Conservation (phyloP, 495 filamentous ascomycete genomes). For the Penicillium alfredii region DNA sequence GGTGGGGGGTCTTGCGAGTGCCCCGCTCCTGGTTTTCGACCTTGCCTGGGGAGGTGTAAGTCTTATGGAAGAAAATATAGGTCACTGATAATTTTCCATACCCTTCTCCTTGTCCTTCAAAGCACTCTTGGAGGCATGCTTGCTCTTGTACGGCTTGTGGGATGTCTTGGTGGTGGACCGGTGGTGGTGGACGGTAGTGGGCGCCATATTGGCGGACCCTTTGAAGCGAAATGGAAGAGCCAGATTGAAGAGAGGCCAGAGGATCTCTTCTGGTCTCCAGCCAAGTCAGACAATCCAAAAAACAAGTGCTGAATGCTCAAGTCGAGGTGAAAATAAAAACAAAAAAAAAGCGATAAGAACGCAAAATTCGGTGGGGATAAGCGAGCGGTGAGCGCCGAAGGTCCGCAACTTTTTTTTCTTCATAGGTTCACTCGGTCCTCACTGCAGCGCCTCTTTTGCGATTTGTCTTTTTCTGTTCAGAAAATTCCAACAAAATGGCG, state of each 20-base stretch:
- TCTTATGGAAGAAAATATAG: too few relatives aligned
- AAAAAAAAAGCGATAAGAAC: constrained; percentile 29
- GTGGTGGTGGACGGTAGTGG: constrained; percentile 68
- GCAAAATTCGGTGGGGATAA: constrained; percentile 36
- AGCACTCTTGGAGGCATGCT: constrained; percentile 80
- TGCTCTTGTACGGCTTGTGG: constrained; percentile 87
- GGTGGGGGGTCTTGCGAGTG: constrained; percentile 80
- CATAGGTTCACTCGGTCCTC: neutral
- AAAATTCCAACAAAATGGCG: constrained; percentile 9
- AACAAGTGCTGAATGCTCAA: too few relatives aligned
- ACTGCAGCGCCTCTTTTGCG: constrained; percentile 4
- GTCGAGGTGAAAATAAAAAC: constrained; percentile 6
- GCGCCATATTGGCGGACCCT: constrained; percentile 56
- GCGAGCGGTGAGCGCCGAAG: constrained; percentile 31
- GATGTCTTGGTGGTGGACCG: constrained; percentile 78
- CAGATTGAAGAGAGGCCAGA: constrained; percentile 26
- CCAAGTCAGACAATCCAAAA: too few relatives aligned
- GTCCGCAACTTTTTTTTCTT: too few relatives aligned
- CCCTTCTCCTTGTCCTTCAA: constrained; percentile 79
- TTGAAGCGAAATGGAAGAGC: constrained; percentile 84
- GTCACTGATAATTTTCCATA: constrained; percentile 28
- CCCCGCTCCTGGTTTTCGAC: constrained; percentile 53
- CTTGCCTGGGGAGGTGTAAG: constrained; percentile 47
- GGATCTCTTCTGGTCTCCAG: constrained; percentile 5
- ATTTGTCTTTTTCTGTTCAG: constrained; percentile 2